Base-by-base conservation (phyloP, 768 basidiomycete genomes). In the Phaeotremella skinneri region DNA sequence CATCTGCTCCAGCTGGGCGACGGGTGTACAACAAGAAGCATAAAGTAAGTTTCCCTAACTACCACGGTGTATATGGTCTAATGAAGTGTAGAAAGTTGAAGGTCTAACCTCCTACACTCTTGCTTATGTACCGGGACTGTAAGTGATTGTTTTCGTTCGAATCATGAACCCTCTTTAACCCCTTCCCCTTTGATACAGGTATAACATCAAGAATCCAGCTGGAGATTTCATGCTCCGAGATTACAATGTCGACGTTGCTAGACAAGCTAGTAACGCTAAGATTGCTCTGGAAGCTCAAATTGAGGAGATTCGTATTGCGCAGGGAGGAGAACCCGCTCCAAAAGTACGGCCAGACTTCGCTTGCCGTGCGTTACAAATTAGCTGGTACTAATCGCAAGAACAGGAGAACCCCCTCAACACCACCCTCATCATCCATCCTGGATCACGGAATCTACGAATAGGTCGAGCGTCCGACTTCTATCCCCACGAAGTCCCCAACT, bases 391-490 rank as follows among this genome's bases (percentile, higher is more conserved):
- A n/a, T n/a, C n/a, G n/a, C 43, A 7, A 45, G 21, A 14, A 23
- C 23, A 45, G 43, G 43, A 45, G 21, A 45, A 69, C 23, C 69
- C 67, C 2, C 48, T 74, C n/a, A 4, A 57, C 2, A 34, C 68
- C 31, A 69, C 61, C 6, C 55, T 80, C 27, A 68, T 80, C 57
- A 77, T 80, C 25, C 79, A 80, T 56, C 79, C 79, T 3, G 79
- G 79, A 14, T 76, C 77, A 0, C 62, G 75, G 30, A 77, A 74
- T 53, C 67, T 79, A 25, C 66, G 75, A 17, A 66, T 80, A 29
- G 79, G 79, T 11, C 59, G 78, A 55, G 78, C 78, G 1, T 71
- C 73, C 13, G 79, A 79, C 34, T 74, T 74, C 41, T 72, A 74
- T 50, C 76, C 76, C 0, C 63, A 74, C 27, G 68, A 75, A 59